phyloP scores from a whole-genome alignment of 2,329 filamentous ascomycete genomes.

The Gaeumannomyces sp. region DNA sequence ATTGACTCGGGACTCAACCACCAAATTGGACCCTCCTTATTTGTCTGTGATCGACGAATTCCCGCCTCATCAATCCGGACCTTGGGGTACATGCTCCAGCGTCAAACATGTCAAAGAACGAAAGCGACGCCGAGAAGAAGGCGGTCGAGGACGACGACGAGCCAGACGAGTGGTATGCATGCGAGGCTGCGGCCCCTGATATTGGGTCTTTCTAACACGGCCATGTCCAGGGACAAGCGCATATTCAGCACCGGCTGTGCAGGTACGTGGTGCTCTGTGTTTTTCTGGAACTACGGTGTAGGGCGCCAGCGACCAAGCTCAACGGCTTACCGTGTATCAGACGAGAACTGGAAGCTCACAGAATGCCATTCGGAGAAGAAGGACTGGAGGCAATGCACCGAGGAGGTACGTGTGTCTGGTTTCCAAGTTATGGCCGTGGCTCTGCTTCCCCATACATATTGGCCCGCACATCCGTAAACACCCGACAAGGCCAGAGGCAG shows the following conservation, averaged over 20 bases:
- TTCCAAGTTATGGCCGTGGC: too few species aligned
- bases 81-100: too few species aligned
- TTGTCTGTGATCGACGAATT: too few species aligned
- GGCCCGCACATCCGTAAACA: too few species aligned
- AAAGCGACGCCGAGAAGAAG: slow-evolving; percentile 30
- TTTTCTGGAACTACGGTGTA: not conserved
- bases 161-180: slow-evolving; percentile 82
- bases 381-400: slow-evolving; percentile 85
- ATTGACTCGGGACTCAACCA: too few species aligned
- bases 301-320: not conserved
- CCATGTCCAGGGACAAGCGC: slow-evolving; percentile 75
- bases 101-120: slow-evolving; percentile 49
- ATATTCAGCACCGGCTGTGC: slow-evolving; percentile 96
- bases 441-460: too few species aligned
- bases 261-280: slow-evolving; percentile 45
- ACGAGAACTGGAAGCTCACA: slow-evolving; percentile 83
- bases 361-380: slow-evolving; percentile 96
- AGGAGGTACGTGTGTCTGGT: slow-evolving; percentile 56
- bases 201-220: not conserved
- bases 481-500: too few species aligned
- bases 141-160: slow-evolving; percentile 65
- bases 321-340: slow-evolving; percentile 37
- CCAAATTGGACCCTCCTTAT: too few species aligned
- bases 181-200: not conserved
- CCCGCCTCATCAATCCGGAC: too few species aligned